Evolutionary conservation across 108 stramenopile species (phyloP), one percentile per base, ranked within the genome.

Genomic region (Epithemia pelagica): DNA sequence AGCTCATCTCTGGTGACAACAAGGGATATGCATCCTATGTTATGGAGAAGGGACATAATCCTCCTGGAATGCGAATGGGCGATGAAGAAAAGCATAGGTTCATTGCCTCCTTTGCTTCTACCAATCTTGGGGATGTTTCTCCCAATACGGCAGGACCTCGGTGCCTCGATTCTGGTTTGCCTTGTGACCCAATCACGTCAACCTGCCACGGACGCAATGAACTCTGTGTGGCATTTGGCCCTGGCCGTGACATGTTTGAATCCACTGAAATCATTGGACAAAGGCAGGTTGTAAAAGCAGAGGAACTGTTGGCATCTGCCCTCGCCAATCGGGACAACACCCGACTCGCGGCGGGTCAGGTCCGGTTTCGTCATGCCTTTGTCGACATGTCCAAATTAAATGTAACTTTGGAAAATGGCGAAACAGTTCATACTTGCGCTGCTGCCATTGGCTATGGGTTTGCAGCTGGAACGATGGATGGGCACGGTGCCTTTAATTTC

Each of bases 381-480:
- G 31, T 81, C 19, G 66, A 82, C 64, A 82, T 85, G 81, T 28
- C 70, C 29, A 72, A 80, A 54, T 37, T 63, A 29, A 69, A 69
- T 24, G 84, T 85, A 1, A 58, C 33, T 25, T 52, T 81, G 29
- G 67, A 65, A 32, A 59, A 75, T 61, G 80, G 80, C 0, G 59
- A 19, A 19, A 71, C 33, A 8, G 78, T 55, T 18, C 62, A 61
- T 18, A 79, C 78, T 24, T 83, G 82, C 65, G 73, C 66, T 22
- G 76, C 83, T 2, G 70, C 79, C 8, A 28, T 84, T 61, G 83
- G 83, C 33, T 78, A 82, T 60, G 62, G 68, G 2, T 85, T 85
- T 66, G 84, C 84, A 20, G 84, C 81, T 30, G 84, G 84, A 1
- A 85, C 84, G 30, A 85, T 78, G 15, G 84, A 85, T 64, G 84